Evolutionary conservation across 208 protist species (phyloP).

Genomic region (Wallacemonas sp.): DNA sequence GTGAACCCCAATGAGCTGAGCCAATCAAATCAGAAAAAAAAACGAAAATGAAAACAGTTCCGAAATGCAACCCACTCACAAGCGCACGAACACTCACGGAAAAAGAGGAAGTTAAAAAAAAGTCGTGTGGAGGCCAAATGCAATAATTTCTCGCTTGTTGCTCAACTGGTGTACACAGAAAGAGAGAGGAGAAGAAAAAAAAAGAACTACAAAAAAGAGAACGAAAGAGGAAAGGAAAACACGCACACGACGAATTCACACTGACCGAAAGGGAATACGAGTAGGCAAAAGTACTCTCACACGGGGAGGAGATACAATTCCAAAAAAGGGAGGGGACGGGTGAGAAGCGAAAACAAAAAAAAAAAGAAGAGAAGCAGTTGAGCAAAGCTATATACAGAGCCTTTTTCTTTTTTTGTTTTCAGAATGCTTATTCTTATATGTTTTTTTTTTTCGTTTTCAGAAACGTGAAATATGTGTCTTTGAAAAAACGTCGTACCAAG

Average conservation of each 20-base stretch:
- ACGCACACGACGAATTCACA: not conserved
- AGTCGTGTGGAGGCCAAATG: not conserved
- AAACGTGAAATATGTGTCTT: too few species aligned
- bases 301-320: not conserved
- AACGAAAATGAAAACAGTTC: not conserved
- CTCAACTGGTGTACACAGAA: not conserved
- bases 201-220: not conserved
- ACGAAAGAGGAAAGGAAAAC: constrained; percentile 15
- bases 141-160: too few species aligned
- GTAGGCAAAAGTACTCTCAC: too few species aligned
- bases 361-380: not conserved
- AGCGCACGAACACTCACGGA: too few species aligned
- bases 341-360: not conserved
- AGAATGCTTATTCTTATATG: too few species aligned
- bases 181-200: constrained; percentile 7
- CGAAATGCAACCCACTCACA: too few species aligned
- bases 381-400: not conserved
- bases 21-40: not conserved
- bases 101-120: not conserved
- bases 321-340: not conserved
- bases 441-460: too few species aligned
- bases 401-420: too few species aligned
- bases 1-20: not conserved
- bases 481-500: too few species aligned
- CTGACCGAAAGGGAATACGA: too few species aligned